These are phyloP conservation scores for Russula compacta DNA, from an alignment of 768 basidiomycete genomes.

Conservation along the genomic window DNA sequence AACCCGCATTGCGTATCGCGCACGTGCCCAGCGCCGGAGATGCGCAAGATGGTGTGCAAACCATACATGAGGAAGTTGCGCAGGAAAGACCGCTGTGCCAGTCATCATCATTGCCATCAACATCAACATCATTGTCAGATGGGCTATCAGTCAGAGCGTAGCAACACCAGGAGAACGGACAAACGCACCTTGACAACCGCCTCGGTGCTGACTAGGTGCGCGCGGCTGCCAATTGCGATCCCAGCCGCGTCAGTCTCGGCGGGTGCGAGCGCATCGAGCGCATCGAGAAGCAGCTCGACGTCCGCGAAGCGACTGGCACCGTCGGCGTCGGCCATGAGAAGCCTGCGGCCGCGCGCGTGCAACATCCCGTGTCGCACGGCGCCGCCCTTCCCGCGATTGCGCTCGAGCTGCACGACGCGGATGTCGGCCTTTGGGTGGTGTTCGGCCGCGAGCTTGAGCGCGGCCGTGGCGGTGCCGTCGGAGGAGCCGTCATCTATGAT, in stretches of 20 bases:
- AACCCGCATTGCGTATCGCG: constrained; percentile 97
- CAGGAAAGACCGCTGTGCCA: constrained; percentile 64
- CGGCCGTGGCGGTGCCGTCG: constrained; percentile 62
- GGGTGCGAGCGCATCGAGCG: constrained; percentile 53
- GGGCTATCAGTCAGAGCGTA: not conserved
- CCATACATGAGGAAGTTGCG: constrained; percentile 94
- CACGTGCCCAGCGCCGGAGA: constrained; percentile 85
- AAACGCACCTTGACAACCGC: constrained; percentile 80
- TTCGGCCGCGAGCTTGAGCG: constrained; percentile 50
- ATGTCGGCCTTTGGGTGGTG: constrained; percentile 52
- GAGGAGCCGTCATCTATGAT: constrained; percentile 86
- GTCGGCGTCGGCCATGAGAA: constrained; percentile 93
- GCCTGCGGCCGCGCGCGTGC: constrained; percentile 61
- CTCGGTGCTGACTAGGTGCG: constrained; percentile 86
- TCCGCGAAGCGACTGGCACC: constrained; percentile 86
- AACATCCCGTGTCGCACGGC: constrained; percentile 90
- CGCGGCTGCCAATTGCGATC: constrained; percentile 75
- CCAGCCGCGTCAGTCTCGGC: constrained; percentile 46
- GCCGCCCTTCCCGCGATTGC: constrained; percentile 88
- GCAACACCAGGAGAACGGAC: not conserved
- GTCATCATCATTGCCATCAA: not conserved
- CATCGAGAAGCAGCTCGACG: constrained; percentile 65
- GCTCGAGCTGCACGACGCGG: constrained; percentile 65
- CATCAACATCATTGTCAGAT: too few relatives aligned
- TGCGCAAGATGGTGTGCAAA: constrained; percentile 78